A percentile compares a stretch with the other conserved stretches of the same genome.
These are phyloP conservation scores for Kappamyces sp. DNA, from an alignment of 192 early-diverging fungal genomes.

Conservation along the genomic window DNA sequence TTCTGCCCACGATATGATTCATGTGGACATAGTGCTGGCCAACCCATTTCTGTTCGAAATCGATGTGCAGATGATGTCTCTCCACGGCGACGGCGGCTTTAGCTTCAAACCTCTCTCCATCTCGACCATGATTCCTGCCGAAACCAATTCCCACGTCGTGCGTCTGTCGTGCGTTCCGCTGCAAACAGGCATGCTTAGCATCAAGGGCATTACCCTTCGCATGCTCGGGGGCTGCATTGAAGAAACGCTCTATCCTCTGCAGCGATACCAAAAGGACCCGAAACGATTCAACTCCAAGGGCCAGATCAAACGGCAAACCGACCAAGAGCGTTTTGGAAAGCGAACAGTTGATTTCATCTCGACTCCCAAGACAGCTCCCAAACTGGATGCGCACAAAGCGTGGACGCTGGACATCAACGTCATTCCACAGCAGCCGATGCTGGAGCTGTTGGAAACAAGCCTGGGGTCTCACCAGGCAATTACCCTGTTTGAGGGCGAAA, in stretches of 20 bases:
- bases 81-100: constrained; percentile 30
- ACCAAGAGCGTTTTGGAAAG: constrained; percentile 36
- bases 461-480: constrained; percentile 56
- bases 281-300: constrained; percentile 51
- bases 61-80: constrained; percentile 58
- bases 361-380: not conserved
- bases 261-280: constrained; percentile 45
- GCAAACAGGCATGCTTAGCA: constrained; percentile 49
- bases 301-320: constrained; percentile 31
- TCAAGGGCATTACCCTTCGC: constrained; percentile 59
- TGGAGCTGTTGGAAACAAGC: constrained; percentile 55
- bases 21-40: constrained; percentile 64
- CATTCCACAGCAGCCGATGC: constrained; percentile 58
- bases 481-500: constrained; percentile 80
- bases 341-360: constrained; percentile 13
- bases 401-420: constrained; percentile 50
- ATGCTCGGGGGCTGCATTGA: constrained; percentile 66
- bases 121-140: constrained; percentile 61
- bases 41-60: constrained; percentile 79
- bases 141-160: constrained; percentile 49
- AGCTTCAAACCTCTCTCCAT: constrained; percentile 51
- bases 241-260: constrained; percentile 46
- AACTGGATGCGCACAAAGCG: constrained; percentile 5
- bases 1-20: constrained; percentile 58
- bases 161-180: constrained; percentile 60